Evolutionary conservation across 2,329 filamentous ascomycete species (phyloP).

Genomic region (Alternaria hordeiaustralica): DNA sequence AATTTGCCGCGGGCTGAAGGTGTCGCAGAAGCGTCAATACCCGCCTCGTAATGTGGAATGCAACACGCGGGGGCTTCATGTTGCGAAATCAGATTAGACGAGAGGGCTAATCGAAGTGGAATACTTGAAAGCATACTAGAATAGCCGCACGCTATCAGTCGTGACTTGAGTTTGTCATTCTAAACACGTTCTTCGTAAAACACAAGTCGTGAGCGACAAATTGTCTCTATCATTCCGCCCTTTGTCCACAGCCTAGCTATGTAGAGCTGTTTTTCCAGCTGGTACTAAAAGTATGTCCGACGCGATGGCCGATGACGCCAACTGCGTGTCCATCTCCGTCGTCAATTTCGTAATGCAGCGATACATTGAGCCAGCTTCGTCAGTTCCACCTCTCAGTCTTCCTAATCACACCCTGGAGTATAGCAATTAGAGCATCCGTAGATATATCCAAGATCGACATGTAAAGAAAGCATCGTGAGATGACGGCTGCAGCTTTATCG

Average conservation of each 20-base stretch:
- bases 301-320: not conserved
- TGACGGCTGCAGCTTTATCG: not conserved
- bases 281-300: not conserved
- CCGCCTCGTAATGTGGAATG: not conserved
- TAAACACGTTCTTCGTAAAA: not conserved
- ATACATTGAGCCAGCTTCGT: not conserved
- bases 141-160: not conserved
- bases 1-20: constrained; percentile 54
- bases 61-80: not conserved
- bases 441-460: not conserved
- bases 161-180: not conserved
- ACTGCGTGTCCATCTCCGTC: not conserved
- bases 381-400: not conserved
- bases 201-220: not conserved
- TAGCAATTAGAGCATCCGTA: not conserved
- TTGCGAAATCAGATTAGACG: not conserved
- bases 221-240: not conserved
- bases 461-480: not conserved
- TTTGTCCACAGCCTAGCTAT: not conserved
- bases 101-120: not conserved
- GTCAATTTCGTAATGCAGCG: not conserved
- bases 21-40: not conserved
- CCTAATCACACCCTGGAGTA: not conserved
- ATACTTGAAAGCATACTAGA: not conserved
- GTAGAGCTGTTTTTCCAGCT: not conserved